Conservation (phyloP, 2,329 filamentous ascomycete species). For the Coniochaeta ligniaria region DNA sequence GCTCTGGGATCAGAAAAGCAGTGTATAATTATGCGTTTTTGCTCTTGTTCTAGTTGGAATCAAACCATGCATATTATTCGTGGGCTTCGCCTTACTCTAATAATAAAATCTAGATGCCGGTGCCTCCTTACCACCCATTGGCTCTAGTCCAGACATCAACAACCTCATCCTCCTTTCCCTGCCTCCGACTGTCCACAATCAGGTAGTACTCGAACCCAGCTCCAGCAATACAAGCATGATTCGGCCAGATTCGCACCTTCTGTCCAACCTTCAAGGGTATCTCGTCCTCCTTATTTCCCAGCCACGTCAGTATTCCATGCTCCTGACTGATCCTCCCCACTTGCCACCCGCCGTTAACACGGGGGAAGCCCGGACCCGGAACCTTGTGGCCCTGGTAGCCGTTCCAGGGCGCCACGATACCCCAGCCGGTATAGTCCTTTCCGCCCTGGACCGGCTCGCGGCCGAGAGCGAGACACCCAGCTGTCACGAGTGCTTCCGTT, state of each 20-base stretch:
- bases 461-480: constrained; percentile 63
- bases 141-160: constrained; percentile 72
- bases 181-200: constrained; percentile 57
- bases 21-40: neutral
- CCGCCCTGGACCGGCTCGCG: constrained; percentile 61
- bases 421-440: constrained; percentile 61
- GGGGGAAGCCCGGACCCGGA: constrained; percentile 33
- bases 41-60: neutral
- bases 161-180: constrained; percentile 49
- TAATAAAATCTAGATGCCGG: neutral
- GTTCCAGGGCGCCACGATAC: constrained; percentile 56
- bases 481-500: constrained; percentile 61
- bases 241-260: constrained; percentile 66
- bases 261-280: constrained; percentile 54
- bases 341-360: constrained; percentile 49
- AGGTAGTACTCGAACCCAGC: constrained; percentile 67
- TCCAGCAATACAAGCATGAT: constrained; percentile 73
- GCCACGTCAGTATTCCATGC: constrained; percentile 65
- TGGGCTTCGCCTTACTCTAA: neutral
- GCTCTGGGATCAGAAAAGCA: neutral
- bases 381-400: constrained; percentile 6
- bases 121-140: constrained; percentile 54
- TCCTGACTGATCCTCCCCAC: constrained; percentile 70
- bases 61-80: neutral
- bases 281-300: constrained; percentile 32